These are phyloP conservation scores for Ensete ventricosum DNA, from an alignment of 176 grass and related monocot species.

Conservation along the genomic window DNA sequence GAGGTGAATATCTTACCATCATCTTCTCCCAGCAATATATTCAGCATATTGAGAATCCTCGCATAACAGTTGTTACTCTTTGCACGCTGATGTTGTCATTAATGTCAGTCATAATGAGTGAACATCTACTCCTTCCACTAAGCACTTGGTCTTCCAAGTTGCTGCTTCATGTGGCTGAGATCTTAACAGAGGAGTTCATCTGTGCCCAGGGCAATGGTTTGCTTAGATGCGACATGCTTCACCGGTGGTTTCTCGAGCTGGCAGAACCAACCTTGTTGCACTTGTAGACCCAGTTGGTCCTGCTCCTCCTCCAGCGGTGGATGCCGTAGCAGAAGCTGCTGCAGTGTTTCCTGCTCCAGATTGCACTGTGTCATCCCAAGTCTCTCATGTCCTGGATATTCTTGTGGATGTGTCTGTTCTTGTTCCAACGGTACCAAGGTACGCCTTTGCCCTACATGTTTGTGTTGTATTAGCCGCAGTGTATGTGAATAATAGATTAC, in stretches of 20 bases:
- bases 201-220: slow-evolving; percentile 44
- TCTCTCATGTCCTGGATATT: slow-evolving; percentile 58
- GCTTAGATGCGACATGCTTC: slow-evolving; percentile 51
- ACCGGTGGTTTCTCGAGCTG: slow-evolving; percentile 26
- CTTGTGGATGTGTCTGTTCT: slow-evolving; percentile 80
- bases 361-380: slow-evolving; percentile 16
- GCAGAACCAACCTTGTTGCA: background rate
- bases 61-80: too few species aligned
- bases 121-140: too few species aligned
- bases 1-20: too few species aligned
- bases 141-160: background rate
- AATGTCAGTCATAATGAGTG: too few species aligned
- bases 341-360: slow-evolving; percentile 26
- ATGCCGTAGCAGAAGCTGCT: slow-evolving; percentile 23
- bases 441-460: slow-evolving; percentile 41
- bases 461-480: slow-evolving; percentile 47
- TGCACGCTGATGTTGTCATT: too few species aligned
- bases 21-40: too few species aligned
- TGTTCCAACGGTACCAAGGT: slow-evolving; percentile 41
- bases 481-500: slow-evolving; percentile 25
- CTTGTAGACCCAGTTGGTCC: background rate
- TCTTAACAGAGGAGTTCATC: background rate
- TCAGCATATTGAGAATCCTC: too few species aligned
- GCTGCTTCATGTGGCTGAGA: background rate
- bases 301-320: slow-evolving; percentile 8